Evolutionary conservation across 129 eudicot genomes (phyloP).

Genomic region (Chrysanthemum makinoi): DNA sequence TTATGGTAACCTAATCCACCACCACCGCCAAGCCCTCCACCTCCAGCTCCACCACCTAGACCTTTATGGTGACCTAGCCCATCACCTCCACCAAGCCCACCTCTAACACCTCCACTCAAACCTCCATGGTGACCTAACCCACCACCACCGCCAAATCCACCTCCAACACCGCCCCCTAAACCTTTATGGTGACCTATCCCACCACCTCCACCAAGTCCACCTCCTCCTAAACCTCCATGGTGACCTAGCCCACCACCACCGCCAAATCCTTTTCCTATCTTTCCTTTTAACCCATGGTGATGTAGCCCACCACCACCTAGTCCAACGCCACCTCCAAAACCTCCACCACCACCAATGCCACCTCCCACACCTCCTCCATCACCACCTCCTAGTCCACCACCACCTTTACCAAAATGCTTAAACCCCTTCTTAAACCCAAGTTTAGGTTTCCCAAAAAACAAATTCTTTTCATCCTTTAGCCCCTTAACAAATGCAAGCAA

Average conservation of each 20-base stretch:
- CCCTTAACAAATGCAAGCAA: constrained; percentile 28
- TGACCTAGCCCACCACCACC: too few relatives aligned
- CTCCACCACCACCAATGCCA: constrained; percentile 30
- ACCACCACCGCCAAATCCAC: constrained; percentile 22
- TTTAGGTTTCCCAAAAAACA: constrained; percentile 32
- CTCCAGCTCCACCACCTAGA: constrained; percentile 24
- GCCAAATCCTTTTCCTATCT: constrained; percentile 31
- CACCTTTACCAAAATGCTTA: constrained; percentile 30
- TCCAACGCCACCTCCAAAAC: constrained; percentile 15
- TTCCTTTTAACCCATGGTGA: too few relatives aligned
- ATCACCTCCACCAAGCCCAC: constrained; percentile 8
- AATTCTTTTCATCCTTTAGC: constrained; percentile 34
- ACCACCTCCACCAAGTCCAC: constrained; percentile 25
- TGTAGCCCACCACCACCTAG: constrained; percentile 25
- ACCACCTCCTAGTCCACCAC: constrained; percentile 37
- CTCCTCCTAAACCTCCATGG: constrained; percentile 17
- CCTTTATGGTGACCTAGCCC: constrained; percentile 32
- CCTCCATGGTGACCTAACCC: constrained; percentile 20
- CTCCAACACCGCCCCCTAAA: constrained; percentile 8
- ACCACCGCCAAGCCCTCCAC: constrained; percentile 24
- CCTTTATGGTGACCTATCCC: constrained; percentile 26
- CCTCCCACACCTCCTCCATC: constrained; percentile 33
- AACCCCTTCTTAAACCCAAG: constrained; percentile 39
- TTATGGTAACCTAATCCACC: constrained; percentile 22
- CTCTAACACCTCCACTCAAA: neutral